Percentiles rank a stretch among this genome's conserved stretches.
Conservation (phyloP, 169 alveolate genomes). For the Plasmodium malariae region DNA sequence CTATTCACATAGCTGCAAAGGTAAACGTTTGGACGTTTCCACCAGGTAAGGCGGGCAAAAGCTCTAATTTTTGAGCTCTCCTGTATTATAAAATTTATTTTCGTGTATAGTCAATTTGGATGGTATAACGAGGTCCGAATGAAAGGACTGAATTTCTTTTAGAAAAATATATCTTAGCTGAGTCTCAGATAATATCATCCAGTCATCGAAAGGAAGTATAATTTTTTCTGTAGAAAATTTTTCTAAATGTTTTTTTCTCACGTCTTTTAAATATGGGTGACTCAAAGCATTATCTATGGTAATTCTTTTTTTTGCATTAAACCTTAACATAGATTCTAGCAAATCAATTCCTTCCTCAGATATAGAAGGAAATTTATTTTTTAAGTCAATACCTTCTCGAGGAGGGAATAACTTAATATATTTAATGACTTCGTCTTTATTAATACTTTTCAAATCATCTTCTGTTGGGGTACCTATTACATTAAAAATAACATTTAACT, state of each 20-base stretch:
- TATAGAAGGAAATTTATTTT: constrained; percentile 88
- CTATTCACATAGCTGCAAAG: too few species aligned
- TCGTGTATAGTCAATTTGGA: constrained; percentile 71
- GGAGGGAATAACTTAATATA: constrained; percentile 88
- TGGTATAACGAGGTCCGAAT: constrained; percentile 89
- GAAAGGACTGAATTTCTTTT: constrained; percentile 88
- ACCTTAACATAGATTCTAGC: constrained; percentile 93
- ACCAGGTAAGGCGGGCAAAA: too few species aligned
- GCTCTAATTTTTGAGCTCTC: background rate
- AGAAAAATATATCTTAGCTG: constrained; percentile 89
- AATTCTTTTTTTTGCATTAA: constrained; percentile 94
- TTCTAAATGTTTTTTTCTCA: constrained; percentile 82
- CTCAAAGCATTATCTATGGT: constrained; percentile 93
- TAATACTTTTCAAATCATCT: constrained; percentile 92
- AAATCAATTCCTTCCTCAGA: constrained; percentile 93
- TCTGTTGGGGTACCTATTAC: constrained; percentile 98
- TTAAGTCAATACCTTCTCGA: constrained; percentile 86
- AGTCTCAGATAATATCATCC: constrained; percentile 92
- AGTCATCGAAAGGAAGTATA: constrained; percentile 92
- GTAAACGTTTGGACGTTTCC: too few species aligned
- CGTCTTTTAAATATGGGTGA: constrained; percentile 93
- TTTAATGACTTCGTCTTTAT: constrained; percentile 90
- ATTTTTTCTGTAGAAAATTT: constrained; percentile 76
- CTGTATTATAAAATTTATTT: constrained; percentile 29
- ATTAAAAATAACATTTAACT: constrained; percentile 96